These are phyloP conservation scores for Telfairia occidentalis DNA, from an alignment of 331 rosid species.

Conservation along the genomic window DNA sequence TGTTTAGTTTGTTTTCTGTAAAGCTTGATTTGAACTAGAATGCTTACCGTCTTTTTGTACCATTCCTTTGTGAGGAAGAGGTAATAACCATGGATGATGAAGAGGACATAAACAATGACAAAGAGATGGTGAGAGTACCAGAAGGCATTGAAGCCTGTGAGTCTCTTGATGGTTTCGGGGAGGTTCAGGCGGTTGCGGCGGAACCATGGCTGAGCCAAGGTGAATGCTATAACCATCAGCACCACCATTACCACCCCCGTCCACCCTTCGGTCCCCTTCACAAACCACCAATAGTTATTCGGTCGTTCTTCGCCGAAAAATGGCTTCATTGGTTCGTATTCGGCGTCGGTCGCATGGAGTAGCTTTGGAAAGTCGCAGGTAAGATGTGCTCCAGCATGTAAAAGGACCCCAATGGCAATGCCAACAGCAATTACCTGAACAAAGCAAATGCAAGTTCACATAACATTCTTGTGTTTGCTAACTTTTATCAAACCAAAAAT, in stretches of 20 bases:
- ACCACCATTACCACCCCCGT: slow-evolving; percentile 70
- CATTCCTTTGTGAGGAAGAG: slow-evolving; percentile 73
- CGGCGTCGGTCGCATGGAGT: slow-evolving; percentile 41
- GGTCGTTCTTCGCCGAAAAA: slow-evolving; percentile 51
- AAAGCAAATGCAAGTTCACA: neutral
- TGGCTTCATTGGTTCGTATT: slow-evolving; percentile 45
- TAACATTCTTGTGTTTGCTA: neutral
- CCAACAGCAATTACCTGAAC: slow-evolving; percentile 62
- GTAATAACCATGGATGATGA: slow-evolving; percentile 62
- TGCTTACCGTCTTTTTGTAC: slow-evolving; percentile 65
- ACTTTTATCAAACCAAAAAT: too few species aligned
- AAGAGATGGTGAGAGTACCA: slow-evolving; percentile 93
- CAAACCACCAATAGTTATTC: slow-evolving; percentile 84
- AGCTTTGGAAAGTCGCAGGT: slow-evolving; percentile 77
- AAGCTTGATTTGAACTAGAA: neutral
- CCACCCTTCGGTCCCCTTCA: slow-evolving; percentile 78
- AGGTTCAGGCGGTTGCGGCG: slow-evolving; percentile 48
- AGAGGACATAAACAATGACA: slow-evolving; percentile 63
- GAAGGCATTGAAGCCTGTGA: slow-evolving; percentile 84
- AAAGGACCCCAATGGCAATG: slow-evolving; percentile 52
- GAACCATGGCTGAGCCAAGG: slow-evolving; percentile 81
- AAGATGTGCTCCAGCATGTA: slow-evolving; percentile 57
- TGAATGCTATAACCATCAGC: slow-evolving; percentile 67
- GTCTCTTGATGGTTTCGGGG: slow-evolving; percentile 49
- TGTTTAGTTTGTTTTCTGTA: neutral